Evolutionary conservation across 805 yeast species (phyloP).

Genomic region (Metschnikowia sp.): DNA sequence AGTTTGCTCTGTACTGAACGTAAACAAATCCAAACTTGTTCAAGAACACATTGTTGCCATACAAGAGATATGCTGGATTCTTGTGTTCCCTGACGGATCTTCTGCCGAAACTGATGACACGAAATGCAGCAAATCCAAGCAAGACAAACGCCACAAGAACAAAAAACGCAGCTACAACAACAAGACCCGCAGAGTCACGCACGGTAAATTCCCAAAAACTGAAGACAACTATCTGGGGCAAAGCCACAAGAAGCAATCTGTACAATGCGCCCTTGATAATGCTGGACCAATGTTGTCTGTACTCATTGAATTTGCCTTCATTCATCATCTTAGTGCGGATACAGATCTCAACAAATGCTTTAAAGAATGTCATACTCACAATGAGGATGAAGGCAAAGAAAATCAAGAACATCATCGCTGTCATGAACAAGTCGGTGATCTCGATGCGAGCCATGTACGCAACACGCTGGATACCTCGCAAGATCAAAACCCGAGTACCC

Average conservation of each 20-base stretch:
- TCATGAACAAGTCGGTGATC: constrained; percentile 78
- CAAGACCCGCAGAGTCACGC: constrained; percentile 77
- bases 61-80: constrained; percentile 89
- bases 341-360: constrained; percentile 62
- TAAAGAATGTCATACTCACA: constrained; percentile 57
- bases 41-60: constrained; percentile 75
- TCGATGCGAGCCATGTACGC: constrained; percentile 83
- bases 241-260: constrained; percentile 77
- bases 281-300: constrained; percentile 78
- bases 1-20: constrained; percentile 84
- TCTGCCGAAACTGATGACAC: constrained; percentile 73
- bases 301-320: constrained; percentile 66
- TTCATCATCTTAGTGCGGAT: constrained; percentile 57
- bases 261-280: constrained; percentile 85
- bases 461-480: constrained; percentile 91
- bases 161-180: constrained; percentile 74
- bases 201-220: constrained; percentile 88
- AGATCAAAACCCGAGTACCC: constrained; percentile 66
- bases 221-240: constrained; percentile 80
- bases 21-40: constrained; percentile 91
- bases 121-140: constrained; percentile 66
- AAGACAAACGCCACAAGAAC: constrained; percentile 56
- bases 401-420: constrained; percentile 79
- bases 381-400: constrained; percentile 66
- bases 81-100: constrained; percentile 68